Percentiles rank a stretch among this genome's conserved stretches.
Evolutionary conservation across 2,329 filamentous ascomycete species (phyloP).

Genomic region (Parasarocladium wereldwijsianum): DNA sequence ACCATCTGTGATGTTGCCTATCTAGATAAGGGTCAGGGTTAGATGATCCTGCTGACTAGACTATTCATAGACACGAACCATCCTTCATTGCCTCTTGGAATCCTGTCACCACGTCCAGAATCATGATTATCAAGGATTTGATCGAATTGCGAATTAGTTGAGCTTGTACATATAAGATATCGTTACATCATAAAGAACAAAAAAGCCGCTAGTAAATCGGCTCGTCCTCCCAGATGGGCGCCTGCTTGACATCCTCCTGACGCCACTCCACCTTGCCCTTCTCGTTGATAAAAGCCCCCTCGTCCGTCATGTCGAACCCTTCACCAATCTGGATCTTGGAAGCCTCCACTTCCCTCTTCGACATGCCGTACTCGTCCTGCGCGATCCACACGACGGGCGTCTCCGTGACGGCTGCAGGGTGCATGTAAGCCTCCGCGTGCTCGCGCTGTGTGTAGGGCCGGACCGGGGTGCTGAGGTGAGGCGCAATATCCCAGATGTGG

Average conservation of each 20-base stretch:
- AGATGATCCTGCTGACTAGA: too few relatives aligned
- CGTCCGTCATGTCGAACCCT: constrained; percentile 65
- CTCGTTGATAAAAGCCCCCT: constrained; percentile 16
- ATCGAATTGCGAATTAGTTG: too few relatives aligned
- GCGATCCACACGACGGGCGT: constrained; percentile 75
- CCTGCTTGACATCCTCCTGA: neutral
- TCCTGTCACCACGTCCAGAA: too few relatives aligned
- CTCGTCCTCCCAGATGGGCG: constrained; percentile 1
- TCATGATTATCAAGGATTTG: too few relatives aligned
- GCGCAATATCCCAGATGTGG: constrained; percentile 43
- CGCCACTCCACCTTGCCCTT: constrained; percentile 15
- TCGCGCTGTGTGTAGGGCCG: constrained; percentile 33
- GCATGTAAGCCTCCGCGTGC: constrained; percentile 40
- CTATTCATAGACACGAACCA: too few relatives aligned
- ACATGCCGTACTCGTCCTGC: constrained; percentile 57
- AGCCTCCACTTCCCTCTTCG: constrained; percentile 50
- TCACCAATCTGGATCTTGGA: constrained; percentile 43
- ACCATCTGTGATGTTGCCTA: too few relatives aligned
- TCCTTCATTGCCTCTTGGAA: too few relatives aligned
- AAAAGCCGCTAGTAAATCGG: constrained; percentile 1
- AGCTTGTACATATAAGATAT: too few relatives aligned
- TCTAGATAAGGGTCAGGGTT: too few relatives aligned
- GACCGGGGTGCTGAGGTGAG: constrained; percentile 31
- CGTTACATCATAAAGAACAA: too few relatives aligned
- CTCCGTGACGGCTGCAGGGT: constrained; percentile 50